phyloP scores from a whole-genome alignment of 129 eudicot species.

The Flaveria bidentis region DNA sequence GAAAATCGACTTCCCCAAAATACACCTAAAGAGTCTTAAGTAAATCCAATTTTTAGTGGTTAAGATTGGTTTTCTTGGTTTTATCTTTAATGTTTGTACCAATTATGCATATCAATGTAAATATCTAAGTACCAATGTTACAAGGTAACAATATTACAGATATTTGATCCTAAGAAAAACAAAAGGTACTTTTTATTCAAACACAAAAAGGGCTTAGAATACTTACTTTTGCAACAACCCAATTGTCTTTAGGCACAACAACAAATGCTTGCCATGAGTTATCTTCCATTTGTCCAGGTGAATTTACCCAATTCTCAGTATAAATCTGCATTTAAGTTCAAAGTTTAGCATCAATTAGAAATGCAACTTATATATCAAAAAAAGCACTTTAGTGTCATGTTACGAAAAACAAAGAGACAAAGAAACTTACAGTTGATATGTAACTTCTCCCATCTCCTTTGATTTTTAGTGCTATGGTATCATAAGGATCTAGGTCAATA shows the following conservation, averaged over 20 bases:
- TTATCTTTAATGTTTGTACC: neutral
- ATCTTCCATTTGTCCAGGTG: slow-evolving; percentile 94
- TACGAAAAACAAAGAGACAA: neutral
- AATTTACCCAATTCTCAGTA: slow-evolving; percentile 97
- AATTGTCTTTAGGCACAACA: slow-evolving; percentile 69
- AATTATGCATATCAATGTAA: neutral
- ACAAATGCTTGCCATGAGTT: slow-evolving; percentile 98
- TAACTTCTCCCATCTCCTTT: slow-evolving; percentile 98
- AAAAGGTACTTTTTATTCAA: slow-evolving; percentile 1
- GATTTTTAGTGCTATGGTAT: slow-evolving; percentile 78
- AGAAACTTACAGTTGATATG: slow-evolving; percentile 80
- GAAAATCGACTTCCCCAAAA: too few species aligned
- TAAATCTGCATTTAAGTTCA: slow-evolving; percentile 58
- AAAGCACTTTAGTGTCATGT: slow-evolving; percentile 1
- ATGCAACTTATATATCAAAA: neutral
- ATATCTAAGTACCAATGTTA: too few species aligned
- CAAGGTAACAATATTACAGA: neutral
- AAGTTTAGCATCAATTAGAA: slow-evolving; percentile 14
- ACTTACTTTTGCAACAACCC: slow-evolving; percentile 92
- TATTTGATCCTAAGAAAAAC: neutral
- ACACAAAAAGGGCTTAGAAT: neutral
- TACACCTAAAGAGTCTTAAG: too few species aligned
- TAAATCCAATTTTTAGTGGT: too few species aligned
- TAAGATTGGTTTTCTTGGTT: too few species aligned
- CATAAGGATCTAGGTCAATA: slow-evolving; percentile 90